Percentiles rank a stretch among this genome's conserved stretches.
Evolutionary conservation across 495 filamentous ascomycete species (phyloP).

Genomic region (Tuber aestivum): DNA sequence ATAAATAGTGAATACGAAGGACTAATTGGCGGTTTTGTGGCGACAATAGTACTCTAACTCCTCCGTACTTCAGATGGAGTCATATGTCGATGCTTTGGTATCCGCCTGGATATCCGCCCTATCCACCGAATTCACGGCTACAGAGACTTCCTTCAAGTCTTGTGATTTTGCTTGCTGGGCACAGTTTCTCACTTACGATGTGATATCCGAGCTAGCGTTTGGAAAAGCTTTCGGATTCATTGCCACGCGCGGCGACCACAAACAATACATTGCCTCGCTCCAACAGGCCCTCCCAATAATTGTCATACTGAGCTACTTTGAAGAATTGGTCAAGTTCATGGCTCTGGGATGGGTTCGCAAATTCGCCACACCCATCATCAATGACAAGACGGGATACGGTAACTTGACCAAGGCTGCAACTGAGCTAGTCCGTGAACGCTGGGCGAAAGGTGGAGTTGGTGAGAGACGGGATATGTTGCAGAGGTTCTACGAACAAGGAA

Average conservation of each 20-base stretch:
- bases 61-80: background rate
- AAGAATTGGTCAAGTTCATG: background rate
- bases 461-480: background rate
- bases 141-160: background rate
- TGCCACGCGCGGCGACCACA: slow-evolving; percentile 45
- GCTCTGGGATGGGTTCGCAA: background rate
- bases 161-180: background rate
- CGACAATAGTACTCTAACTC: background rate
- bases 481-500: background rate
- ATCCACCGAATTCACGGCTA: background rate
- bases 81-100: background rate
- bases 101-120: background rate
- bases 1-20: background rate
- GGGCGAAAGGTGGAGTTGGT: background rate
- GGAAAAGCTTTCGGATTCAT: slow-evolving; percentile 60
- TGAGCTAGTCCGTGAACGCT: background rate
- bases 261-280: background rate
- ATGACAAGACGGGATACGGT: background rate
- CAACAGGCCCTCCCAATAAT: background rate
- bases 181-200: slow-evolving; percentile 49
- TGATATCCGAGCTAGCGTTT: slow-evolving; percentile 60
- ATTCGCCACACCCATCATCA: background rate
- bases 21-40: background rate
- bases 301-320: background rate
- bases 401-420: background rate